Evolutionary conservation across 2,329 filamentous ascomycete genomes (phyloP).

Genomic region (Claviceps monticola): DNA sequence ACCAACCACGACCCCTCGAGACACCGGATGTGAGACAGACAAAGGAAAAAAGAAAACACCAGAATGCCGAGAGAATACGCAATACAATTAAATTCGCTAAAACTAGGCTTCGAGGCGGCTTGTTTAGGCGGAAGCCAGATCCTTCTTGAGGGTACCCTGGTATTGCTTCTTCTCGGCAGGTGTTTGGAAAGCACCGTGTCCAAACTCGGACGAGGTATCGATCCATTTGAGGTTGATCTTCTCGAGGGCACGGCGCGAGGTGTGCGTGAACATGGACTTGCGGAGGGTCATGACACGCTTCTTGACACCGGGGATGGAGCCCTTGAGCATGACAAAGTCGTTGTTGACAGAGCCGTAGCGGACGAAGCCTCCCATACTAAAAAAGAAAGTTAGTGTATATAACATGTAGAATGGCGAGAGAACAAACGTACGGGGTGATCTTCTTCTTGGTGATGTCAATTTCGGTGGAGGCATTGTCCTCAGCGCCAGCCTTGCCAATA

Average conservation of each 20-base stretch:
- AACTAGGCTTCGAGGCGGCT: slow-evolving; percentile 15
- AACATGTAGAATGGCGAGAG: neutral
- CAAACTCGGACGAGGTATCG: slow-evolving; percentile 99
- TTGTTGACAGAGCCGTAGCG: slow-evolving; percentile 99
- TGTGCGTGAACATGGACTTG: slow-evolving; percentile 98
- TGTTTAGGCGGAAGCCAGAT: slow-evolving; percentile 40
- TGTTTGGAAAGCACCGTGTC: slow-evolving; percentile 99
- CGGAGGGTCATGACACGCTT: slow-evolving; percentile 98
- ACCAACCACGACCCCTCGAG: slow-evolving; percentile 20
- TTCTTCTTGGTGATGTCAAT: slow-evolving; percentile 98
- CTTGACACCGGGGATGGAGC: slow-evolving; percentile 93
- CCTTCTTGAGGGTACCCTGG: slow-evolving; percentile 99
- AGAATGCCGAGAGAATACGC: neutral
- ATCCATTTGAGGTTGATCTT: slow-evolving; percentile 99
- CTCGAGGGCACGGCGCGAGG: slow-evolving; percentile 87
- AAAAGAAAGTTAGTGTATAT: slow-evolving; percentile 15
- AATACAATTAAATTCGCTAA: slow-evolving; percentile 21
- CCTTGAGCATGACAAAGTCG: slow-evolving; percentile 97
- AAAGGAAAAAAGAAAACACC: slow-evolving; percentile 17
- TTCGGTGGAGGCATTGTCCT: slow-evolving; percentile 87
- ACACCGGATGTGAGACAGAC: slow-evolving; percentile 44
- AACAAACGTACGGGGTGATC: slow-evolving; percentile 79
- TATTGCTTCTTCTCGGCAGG: slow-evolving; percentile 94
- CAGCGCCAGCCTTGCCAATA: slow-evolving; percentile 82
- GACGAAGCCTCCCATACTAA: slow-evolving; percentile 95